Conservation (phyloP, 257 asterid genomes). For the Przewalskia tangutica region DNA sequence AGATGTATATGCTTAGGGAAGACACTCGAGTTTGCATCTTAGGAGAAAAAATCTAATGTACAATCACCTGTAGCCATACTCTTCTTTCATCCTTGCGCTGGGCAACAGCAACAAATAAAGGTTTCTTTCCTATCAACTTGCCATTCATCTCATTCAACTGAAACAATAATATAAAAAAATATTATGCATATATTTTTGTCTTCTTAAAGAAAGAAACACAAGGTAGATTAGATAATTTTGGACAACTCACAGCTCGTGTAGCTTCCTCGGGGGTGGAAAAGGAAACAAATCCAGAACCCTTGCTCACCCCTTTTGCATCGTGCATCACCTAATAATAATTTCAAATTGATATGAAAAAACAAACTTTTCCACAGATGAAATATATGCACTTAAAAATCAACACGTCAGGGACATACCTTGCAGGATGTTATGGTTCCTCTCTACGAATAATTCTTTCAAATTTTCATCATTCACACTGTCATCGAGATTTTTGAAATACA, state of each 20-base stretch:
- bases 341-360: not conserved
- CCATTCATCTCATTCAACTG: conserved; percentile 78
- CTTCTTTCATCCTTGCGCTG: conserved; percentile 80
- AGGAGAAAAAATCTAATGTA: not conserved
- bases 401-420: conserved; percentile 38
- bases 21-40: not conserved
- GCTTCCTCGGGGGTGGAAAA: conserved; percentile 73
- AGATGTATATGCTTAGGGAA: not conserved
- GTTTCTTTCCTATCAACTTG: conserved; percentile 74
- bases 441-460: conserved; percentile 54
- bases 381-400: not conserved
- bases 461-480: conserved; percentile 58
- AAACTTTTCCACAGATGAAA: not conserved
- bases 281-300: conserved; percentile 86
- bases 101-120: conserved; percentile 67
- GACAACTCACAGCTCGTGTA: conserved; percentile 50
- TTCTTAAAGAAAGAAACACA: not conserved
- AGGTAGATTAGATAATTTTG: not conserved
- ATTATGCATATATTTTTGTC: not conserved
- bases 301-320: conserved; percentile 63
- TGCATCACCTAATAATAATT: conserved; percentile 43
- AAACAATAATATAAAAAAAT: not conserved
- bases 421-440: conserved; percentile 62
- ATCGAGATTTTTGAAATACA: conserved; percentile 73
- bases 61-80: conserved; percentile 59